These are phyloP conservation scores for Coemansia sp. DNA, from an alignment of 192 early-diverging fungal species.

Conservation along the genomic window DNA sequence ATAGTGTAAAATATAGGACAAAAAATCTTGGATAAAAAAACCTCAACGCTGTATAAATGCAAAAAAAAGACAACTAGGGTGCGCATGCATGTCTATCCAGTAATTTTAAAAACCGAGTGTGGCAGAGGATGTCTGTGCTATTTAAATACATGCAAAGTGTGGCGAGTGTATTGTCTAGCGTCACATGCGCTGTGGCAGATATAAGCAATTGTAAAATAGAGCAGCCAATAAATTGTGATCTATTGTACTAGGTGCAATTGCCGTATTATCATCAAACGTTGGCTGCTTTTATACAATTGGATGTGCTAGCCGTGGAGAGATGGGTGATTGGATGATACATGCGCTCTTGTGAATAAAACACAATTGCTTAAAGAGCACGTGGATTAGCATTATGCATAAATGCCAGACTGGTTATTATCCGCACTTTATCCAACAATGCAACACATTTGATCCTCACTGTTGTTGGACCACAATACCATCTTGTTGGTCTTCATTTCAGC, in stretches of 20 bases:
- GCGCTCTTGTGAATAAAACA: not conserved
- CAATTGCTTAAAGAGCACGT: not conserved
- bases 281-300: conserved; percentile 4
- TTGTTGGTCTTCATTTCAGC: not conserved
- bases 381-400: conserved; percentile 1
- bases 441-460: not conserved
- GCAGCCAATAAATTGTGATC: not conserved
- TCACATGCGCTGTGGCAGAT: not conserved
- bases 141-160: not conserved
- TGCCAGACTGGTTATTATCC: not conserved
- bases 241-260: not conserved
- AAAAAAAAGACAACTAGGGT: conserved; percentile 1
- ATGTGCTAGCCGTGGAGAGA: not conserved
- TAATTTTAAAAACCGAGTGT: conserved; percentile 1
- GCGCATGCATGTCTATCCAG: not conserved
- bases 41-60: not conserved
- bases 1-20: not conserved
- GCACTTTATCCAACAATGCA: not conserved
- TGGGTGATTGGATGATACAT: not conserved
- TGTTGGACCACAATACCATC: not conserved
- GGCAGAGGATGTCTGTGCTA: not conserved
- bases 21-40: not conserved
- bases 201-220: conserved; percentile 6
- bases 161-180: not conserved
- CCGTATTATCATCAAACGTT: not conserved